These are phyloP conservation scores for Spizellomyces punctatus DNA, from an alignment of 192 early-diverging fungal genomes.

Conservation along the genomic window DNA sequence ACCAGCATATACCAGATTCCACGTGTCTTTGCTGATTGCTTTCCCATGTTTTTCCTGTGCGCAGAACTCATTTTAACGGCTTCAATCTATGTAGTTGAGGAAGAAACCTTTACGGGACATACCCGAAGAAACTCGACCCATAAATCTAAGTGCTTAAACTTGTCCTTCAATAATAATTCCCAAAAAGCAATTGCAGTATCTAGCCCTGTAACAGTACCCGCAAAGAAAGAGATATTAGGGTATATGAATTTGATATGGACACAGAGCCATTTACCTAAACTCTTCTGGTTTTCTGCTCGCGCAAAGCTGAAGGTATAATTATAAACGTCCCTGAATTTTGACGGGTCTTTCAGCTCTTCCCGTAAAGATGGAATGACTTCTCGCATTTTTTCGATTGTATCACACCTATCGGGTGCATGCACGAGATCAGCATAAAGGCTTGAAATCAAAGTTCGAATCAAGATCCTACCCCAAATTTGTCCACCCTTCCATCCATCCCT, in stretches of 20 bases:
- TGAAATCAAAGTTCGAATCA: not conserved
- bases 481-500: slow-evolving; percentile 78
- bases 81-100: not conserved
- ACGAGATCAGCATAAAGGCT: not conserved
- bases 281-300: slow-evolving; percentile 69
- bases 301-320: slow-evolving; percentile 79
- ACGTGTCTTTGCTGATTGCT: slow-evolving; percentile 82
- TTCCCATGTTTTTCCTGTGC: slow-evolving; percentile 73
- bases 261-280: slow-evolving; percentile 56
- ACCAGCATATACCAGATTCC: slow-evolving; percentile 47
- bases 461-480: slow-evolving; percentile 52
- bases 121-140: slow-evolving; percentile 72
- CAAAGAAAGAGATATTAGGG: no score
- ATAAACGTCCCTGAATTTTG: slow-evolving; percentile 70
- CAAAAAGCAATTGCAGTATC: slow-evolving; percentile 79
- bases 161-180: slow-evolving; percentile 63
- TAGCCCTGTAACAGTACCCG: slow-evolving; percentile 45
- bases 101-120: slow-evolving; percentile 14
- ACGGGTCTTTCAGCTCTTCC: slow-evolving; percentile 56
- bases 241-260: no score
- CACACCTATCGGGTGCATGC: slow-evolving; percentile 39
- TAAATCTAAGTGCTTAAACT: slow-evolving; percentile 65
- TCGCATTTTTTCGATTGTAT: slow-evolving; percentile 70
- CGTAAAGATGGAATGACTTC: slow-evolving; percentile 51
- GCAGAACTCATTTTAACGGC: not conserved